A percentile compares a stretch with the other conserved stretches of the same genome.
Conservation (phyloP, 2,329 filamentous ascomycete genomes). For the Tolypocladium amazonense region DNA sequence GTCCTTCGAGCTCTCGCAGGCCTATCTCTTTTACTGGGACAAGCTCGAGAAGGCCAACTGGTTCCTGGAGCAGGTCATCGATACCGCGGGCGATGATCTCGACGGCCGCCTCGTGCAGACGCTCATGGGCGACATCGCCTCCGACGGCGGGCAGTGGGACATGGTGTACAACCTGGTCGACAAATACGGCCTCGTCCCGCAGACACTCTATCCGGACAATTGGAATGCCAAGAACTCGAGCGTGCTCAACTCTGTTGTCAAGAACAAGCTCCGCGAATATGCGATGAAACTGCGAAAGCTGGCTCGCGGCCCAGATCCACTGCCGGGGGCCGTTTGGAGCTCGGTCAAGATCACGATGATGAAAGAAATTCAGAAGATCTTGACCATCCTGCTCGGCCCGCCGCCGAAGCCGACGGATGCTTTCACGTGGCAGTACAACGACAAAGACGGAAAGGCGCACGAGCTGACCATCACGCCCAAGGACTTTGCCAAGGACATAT, state of each 20-base stretch:
- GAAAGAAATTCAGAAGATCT: slow-evolving; percentile 66
- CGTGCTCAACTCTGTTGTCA: slow-evolving; percentile 63
- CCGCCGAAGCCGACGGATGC: slow-evolving; percentile 57
- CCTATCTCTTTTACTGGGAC: slow-evolving; percentile 88
- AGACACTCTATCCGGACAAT: slow-evolving; percentile 69
- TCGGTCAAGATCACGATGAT: slow-evolving; percentile 63
- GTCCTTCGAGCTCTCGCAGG: slow-evolving; percentile 75
- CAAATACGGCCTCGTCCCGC: slow-evolving; percentile 84
- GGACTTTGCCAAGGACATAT: slow-evolving; percentile 61
- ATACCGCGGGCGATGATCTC: slow-evolving; percentile 59
- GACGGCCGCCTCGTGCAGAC: slow-evolving; percentile 64
- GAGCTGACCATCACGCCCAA: slow-evolving; percentile 55
- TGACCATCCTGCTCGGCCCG: slow-evolving; percentile 75
- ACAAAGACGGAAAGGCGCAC: slow-evolving; percentile 54
- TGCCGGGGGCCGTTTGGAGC: slow-evolving; percentile 27
- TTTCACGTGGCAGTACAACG: slow-evolving; percentile 76
- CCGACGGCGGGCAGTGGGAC: slow-evolving; percentile 84
- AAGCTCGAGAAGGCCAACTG: slow-evolving; percentile 88
- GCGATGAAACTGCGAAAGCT: slow-evolving; percentile 61
- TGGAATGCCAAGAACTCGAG: slow-evolving; percentile 66
- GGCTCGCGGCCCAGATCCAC: slow-evolving; percentile 18
- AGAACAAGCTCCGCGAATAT: slow-evolving; percentile 79
- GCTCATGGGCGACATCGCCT: slow-evolving; percentile 56
- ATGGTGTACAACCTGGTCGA: slow-evolving; percentile 79
- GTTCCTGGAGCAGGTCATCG: slow-evolving; percentile 76